phyloP scores from a whole-genome alignment of 2,329 filamentous ascomycete genomes.

The Pseudodiploospora longispora region DNA sequence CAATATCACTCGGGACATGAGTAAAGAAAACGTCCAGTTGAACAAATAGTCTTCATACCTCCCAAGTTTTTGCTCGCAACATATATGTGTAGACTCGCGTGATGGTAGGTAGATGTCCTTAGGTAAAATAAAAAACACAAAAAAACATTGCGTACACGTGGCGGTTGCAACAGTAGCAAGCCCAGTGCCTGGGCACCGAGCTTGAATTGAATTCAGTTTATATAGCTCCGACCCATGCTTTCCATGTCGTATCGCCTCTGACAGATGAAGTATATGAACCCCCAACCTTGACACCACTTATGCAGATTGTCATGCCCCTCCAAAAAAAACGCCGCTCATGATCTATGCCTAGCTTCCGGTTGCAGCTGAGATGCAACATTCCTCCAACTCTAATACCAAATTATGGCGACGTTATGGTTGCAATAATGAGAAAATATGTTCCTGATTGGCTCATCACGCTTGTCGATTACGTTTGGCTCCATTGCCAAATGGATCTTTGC shows the following conservation, averaged over 20 bases:
- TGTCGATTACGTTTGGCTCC: slow-evolving; percentile 45
- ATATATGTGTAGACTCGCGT: neutral
- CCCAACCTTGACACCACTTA: slow-evolving; percentile 9
- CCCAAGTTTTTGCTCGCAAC: no score
- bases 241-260: slow-evolving; percentile 4
- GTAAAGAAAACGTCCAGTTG: neutral
- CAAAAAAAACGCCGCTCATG: slow-evolving; percentile 27
- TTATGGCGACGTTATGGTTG: slow-evolving; percentile 2
- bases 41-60: no score
- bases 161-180: no score
- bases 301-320: slow-evolving; percentile 21
- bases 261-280: slow-evolving; percentile 8
- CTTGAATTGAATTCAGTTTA: neutral
- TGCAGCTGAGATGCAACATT: slow-evolving; percentile 24
- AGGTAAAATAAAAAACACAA: no score
- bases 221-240: slow-evolving; percentile 8
- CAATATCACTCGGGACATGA: slow-evolving; percentile 11
- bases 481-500: slow-evolving; percentile 50
- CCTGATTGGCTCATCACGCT: slow-evolving; percentile 16
- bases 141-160: no score
- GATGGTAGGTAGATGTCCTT: neutral
- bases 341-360: slow-evolving; percentile 26
- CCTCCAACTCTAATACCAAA: slow-evolving; percentile 10
- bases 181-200: no score
- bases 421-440: neutral